Percentiles rank a stretch among this genome's conserved stretches.
These are phyloP conservation scores for Backusella westeae DNA, from an alignment of 192 early-diverging fungal genomes.

Conservation along the genomic window DNA sequence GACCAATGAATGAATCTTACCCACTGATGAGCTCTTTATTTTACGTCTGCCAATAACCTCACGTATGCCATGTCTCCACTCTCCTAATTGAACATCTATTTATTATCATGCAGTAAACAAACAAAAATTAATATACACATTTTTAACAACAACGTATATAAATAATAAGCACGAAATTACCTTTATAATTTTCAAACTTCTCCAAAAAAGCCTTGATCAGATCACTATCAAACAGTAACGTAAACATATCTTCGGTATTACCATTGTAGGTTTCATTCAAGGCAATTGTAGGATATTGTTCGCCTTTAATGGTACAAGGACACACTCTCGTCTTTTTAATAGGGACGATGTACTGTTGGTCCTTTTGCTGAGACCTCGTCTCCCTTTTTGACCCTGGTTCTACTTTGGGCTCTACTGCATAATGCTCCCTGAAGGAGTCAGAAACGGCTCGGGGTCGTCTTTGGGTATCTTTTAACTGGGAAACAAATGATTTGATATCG, in stretches of 20 bases:
- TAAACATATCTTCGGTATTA: constrained; percentile 42
- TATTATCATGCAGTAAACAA: background rate
- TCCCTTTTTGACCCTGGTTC: background rate
- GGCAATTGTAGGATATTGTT: constrained; percentile 43
- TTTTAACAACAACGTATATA: background rate
- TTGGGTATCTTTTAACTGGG: constrained; percentile 5
- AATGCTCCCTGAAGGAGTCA: constrained; percentile 9
- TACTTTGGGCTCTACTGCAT: background rate
- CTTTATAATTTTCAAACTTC: constrained; percentile 42
- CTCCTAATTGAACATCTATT: constrained; percentile 33
- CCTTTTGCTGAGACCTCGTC: background rate
- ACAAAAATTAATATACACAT: constrained; percentile 12
- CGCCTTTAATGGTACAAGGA: constrained; percentile 41
- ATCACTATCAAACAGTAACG: constrained; percentile 47
- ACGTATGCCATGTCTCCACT: constrained; percentile 26
- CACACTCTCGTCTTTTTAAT: constrained; percentile 31
- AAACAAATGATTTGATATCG: background rate
- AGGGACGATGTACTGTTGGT: background rate
- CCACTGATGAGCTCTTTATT: constrained; percentile 28
- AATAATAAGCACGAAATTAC: constrained; percentile 17
- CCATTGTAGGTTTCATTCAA: constrained; percentile 44
- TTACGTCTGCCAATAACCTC: constrained; percentile 10
- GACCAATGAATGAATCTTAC: constrained; percentile 25
- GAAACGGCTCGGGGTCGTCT: constrained; percentile 13
- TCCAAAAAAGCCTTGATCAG: constrained; percentile 43